phyloP scores from a whole-genome alignment of 139 green algal genomes.

The Chlorella sp. region DNA sequence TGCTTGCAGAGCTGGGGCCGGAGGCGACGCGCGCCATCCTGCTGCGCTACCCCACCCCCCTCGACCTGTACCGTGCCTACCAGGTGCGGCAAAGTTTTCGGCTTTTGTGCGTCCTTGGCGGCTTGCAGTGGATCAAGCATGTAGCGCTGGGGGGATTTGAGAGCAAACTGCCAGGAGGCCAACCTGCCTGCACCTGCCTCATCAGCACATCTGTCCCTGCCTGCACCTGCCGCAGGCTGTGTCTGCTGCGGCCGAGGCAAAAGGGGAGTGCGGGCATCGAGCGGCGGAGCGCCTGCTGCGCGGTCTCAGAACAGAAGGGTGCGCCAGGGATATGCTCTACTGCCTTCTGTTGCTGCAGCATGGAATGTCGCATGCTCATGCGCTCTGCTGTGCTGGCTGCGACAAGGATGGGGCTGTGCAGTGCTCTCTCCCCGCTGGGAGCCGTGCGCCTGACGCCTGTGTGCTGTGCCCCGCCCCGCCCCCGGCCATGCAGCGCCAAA shows the following conservation, averaged over 20 bases:
- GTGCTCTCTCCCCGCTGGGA: no score
- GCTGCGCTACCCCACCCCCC: conserved; percentile 55
- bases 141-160: no score
- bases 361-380: no score
- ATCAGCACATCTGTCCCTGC: neutral
- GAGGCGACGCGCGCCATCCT: conserved; percentile 49
- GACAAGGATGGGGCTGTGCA: no score
- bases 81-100: conserved; percentile 3
- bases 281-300: conserved; percentile 42
- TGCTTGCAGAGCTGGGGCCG: conserved; percentile 49
- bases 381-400: no score
- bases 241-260: neutral
- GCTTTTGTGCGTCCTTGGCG: no score
- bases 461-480: neutral
- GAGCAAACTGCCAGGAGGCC: no score
- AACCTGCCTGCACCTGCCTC: no score
- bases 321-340: no score
- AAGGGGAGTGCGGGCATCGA: neutral
- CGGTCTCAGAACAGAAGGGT: conserved; percentile 16
- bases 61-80: conserved; percentile 52
- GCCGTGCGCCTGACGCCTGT: neutral
- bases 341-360: no score
- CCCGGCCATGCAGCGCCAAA: neutral
- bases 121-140: no score
- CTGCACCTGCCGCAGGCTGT: neutral